These are phyloP conservation scores for Salix dunnii DNA, from an alignment of 345 rosid species.

Conservation along the genomic window DNA sequence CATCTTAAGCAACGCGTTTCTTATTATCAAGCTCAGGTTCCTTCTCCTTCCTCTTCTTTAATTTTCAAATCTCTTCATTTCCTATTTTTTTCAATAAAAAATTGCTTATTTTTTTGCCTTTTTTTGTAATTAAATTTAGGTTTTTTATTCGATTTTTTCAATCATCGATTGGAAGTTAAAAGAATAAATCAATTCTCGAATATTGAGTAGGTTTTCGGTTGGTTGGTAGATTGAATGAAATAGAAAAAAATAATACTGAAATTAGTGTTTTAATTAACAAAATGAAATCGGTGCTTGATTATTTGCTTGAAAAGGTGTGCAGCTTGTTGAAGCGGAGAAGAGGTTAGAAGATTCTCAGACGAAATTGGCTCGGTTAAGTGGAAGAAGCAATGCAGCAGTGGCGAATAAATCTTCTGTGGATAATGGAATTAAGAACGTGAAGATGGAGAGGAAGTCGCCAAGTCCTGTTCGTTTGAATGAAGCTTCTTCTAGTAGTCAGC, in stretches of 20 bases:
- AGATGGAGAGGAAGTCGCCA: conserved; percentile 31
- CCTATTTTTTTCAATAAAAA: background rate
- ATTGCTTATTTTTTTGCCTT: background rate
- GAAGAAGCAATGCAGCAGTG: conserved; percentile 19
- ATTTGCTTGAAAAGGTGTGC: conserved; percentile 16
- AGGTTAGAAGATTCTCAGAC: conserved; percentile 53
- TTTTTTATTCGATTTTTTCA: background rate
- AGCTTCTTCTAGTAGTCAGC: conserved; percentile 27
- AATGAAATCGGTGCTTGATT: conserved; percentile 4
- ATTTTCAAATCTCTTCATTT: background rate
- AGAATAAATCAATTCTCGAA: background rate
- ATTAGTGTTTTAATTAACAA: background rate
- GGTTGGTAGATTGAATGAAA: background rate
- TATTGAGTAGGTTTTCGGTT: background rate
- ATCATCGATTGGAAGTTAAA: background rate
- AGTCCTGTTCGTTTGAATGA: conserved; percentile 29
- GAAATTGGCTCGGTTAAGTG: conserved; percentile 58
- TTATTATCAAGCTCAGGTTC: conserved; percentile 71
- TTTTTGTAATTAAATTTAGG: background rate
- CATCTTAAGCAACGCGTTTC: conserved; percentile 59
- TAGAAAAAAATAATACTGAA: background rate
- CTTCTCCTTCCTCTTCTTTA: background rate
- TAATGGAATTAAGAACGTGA: conserved; percentile 27
- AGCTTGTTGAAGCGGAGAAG: conserved; percentile 66
- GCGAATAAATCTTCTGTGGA: conserved; percentile 21